phyloP scores from a whole-genome alignment of 345 rosid species.

The Arabis hirsuta region DNA sequence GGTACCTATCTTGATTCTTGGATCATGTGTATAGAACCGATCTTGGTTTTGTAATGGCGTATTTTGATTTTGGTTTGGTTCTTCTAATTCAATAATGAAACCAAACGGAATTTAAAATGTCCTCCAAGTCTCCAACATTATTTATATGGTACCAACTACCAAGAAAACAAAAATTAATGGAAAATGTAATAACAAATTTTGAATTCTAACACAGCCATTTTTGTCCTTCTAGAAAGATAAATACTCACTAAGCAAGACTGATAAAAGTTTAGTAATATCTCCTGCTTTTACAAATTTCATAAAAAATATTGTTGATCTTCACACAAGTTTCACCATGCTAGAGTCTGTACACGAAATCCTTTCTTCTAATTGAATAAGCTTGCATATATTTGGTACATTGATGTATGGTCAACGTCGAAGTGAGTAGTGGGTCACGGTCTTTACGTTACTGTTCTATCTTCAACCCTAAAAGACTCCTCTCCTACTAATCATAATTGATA shows the following conservation, averaged over 20 bases:
- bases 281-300: constrained; percentile 1
- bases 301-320: background rate
- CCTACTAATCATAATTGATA: background rate
- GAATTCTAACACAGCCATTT: too few relatives aligned
- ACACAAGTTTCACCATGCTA: background rate
- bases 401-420: constrained; percentile 21
- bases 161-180: background rate
- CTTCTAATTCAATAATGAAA: background rate
- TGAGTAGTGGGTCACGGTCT: constrained; percentile 28
- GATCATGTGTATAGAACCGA: background rate
- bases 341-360: background rate
- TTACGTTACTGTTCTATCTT: constrained; percentile 13
- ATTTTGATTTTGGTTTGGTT: background rate
- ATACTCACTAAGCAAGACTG: too few relatives aligned
- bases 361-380: background rate
- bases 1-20: background rate
- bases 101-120: constrained; percentile 6
- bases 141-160: background rate
- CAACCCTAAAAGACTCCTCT: constrained; percentile 14
- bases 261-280: too few relatives aligned
- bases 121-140: background rate
- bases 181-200: too few relatives aligned
- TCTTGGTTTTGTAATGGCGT: background rate
- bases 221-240: too few relatives aligned
- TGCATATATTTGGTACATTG: background rate